Base-by-base conservation (phyloP, 2,329 filamentous ascomycete genomes). In the Pseudogymnoascus sp. region DNA sequence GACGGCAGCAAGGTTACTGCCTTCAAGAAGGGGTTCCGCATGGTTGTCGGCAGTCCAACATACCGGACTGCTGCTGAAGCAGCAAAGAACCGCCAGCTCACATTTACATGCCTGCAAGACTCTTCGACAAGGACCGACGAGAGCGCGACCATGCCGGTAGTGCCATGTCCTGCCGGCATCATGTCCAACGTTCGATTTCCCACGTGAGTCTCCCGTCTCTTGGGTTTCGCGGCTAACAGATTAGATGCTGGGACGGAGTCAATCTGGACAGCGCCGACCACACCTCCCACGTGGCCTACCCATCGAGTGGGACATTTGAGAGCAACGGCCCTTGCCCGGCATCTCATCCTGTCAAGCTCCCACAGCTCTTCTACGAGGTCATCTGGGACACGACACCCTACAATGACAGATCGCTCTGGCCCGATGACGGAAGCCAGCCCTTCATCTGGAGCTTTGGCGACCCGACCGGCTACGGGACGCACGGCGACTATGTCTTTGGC, bases 401-500 rank as follows among this genome's bases (percentile, higher is more conserved):
- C 67, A 69, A 72, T 64, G 71, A 79, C 73, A 67, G 70, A 68
- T 68, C 72, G 67, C 71, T 74, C 63, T 76, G 76, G 77, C 75
- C 75, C 61, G 72, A 72, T 59, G 73, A 76, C 70, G 75, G 75
- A 63, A 73, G 70, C 22, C 74, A 75, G 64, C 74, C 74, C 2
- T 77, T 76, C 67, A 68, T 75, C 61, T 78, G 77, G 70, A 74
- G 70, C 66, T 67, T 61, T 59, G 64, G 78, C 74, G 75, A 77
- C 75, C 71, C 68, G 69, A 75, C 74, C 37, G 78, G 78, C 30
- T 73, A 76, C 22, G 78, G 77, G 4, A 78, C 77, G 18, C 78
- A 80, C 68, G 78, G 77, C 22, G 78, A 81, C 69, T 81, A 81
- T 67, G 69, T 80, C 64, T 80, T 80, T 67, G 78, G 78, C 62